Base-by-base conservation (phyloP, 2,329 filamentous ascomycete genomes). In the Alternaria alternata region DNA sequence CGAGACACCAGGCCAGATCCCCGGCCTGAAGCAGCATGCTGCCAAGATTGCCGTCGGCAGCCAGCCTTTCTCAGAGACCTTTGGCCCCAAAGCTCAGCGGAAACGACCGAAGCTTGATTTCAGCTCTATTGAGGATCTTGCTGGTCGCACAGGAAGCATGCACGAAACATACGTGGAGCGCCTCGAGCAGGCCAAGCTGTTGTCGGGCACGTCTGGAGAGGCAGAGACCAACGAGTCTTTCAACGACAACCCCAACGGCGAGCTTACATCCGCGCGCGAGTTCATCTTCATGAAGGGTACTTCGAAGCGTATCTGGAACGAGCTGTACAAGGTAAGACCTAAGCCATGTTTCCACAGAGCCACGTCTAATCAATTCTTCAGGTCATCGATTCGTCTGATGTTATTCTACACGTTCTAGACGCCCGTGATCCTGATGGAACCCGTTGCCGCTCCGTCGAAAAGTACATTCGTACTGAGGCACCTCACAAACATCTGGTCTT, bases 401-500 rank as follows among this genome's bases (percentile, higher is more conserved):
- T 99, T 36, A 88, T 99, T 46, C 90, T 99, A n/a, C 95, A 75
- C 43, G 71, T 75, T 20, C 61, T 75, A 12, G 72, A 75, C 16
- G 72, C 72, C 20, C 63, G 72, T 16, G 72, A 75, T 42, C 72
- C 72, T 8, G 64, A 73, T 18, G 95, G 95, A 34, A 98, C 95
- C 16, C 87, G 95, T 56, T 99, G 95, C 82, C 87, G 89, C 30
- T 92, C 91, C 70, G 89, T 96, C 24, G 92, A 99, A 77, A 97
- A 97, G 76, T 98, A 97, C 76, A 89, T 99, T 49, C 88, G 87
- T 63, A 91, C 95, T 66, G 95, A 99, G 75, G 94, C 94, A 16
- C 93, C 94, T 7, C 95, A 99, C 80, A 99, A 99, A 83, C 94
- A 98, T 78, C 83, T 99, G 57, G 88, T 96, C 24, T 96, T 96